Base-by-base conservation (phyloP, 1,284 basidiomycete genomes). In the Earliella scabrosa region DNA sequence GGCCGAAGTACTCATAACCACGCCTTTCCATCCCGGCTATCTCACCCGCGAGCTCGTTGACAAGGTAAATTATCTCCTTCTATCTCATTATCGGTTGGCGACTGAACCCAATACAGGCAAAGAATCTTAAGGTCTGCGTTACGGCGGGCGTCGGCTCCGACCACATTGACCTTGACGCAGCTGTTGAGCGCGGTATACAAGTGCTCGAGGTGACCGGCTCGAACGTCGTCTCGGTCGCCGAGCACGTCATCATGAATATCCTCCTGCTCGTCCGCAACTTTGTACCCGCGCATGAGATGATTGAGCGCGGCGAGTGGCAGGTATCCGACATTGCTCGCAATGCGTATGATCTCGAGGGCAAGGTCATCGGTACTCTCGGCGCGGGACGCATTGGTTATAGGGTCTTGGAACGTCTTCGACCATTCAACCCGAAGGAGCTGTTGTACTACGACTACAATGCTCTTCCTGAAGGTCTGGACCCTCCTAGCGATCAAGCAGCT, bases 81-180 rank as follows among this genome's bases (percentile, higher is more conserved):
- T n/a, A 24, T 35, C n/a, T n/a, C n/a, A n/a, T n/a, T n/a, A n/a
- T n/a, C n/a, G n/a, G n/a, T n/a, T n/a, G n/a, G n/a, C n/a, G n/a
- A n/a, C n/a, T n/a, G n/a, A n/a, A n/a, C n/a, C n/a, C n/a, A n/a
- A n/a, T 35, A 7, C 26, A 48, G 46, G 93, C 95, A 29, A 89
- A 89, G 75, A 95, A 97, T 67, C 85, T 98, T 67, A 97, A 95
- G 78, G 76, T 97, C 60, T 94, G 91, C 69, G 83, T 97, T 66
- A 98, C 95, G 10, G 95, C 95, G 50, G 95, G 95, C 75, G 95
- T 98, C 45, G 95, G 95, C n/a, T 95, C 93, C 23, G 95, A 97
- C 77, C 93, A 95, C 76, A 88, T 97, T 67, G 94, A 97, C 73
- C 82, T 97, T 50, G 87, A 96, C 69, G 91, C 91, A 23, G 92